A percentile compares a stretch with the other conserved stretches of the same genome.
Conservation (phyloP, 164 flowering plant species). For the Amborella trichopoda region DNA sequence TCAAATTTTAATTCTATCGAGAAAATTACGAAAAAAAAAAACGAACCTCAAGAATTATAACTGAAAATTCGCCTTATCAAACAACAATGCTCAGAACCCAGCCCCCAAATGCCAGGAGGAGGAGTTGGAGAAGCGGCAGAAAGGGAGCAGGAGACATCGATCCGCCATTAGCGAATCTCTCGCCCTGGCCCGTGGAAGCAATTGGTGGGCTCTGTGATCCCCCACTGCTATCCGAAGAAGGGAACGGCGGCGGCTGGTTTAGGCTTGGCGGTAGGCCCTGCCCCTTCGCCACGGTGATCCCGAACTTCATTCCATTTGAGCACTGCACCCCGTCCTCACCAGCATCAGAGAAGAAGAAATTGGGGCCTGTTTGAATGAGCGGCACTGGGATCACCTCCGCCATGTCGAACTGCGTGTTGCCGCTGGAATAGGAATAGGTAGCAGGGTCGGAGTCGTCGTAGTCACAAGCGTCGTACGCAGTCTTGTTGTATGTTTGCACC, state of each 20-base stretch:
- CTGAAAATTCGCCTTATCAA: too few species aligned
- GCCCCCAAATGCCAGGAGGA: too few species aligned
- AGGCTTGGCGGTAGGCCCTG: conserved; percentile 74
- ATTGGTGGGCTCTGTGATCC: too few species aligned
- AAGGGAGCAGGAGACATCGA: too few species aligned
- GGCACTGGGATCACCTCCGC: conserved; percentile 34
- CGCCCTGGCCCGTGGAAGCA: too few species aligned
- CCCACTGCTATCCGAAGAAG: too few species aligned
- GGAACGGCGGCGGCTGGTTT: conserved; percentile 82
- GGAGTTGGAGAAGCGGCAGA: too few species aligned
- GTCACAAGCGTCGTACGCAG: conserved; percentile 44
- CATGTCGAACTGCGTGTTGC: conserved; percentile 11
- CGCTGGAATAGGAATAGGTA: conserved; percentile 35
- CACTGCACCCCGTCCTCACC: conserved; percentile 64
- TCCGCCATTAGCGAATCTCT: too few species aligned
- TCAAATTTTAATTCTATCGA: too few species aligned
- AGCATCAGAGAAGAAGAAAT: conserved; percentile 69
- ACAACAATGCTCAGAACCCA: too few species aligned
- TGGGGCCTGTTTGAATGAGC: conserved; percentile 39
- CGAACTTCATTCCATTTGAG: conserved; percentile 52
- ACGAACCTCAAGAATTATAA: too few species aligned
- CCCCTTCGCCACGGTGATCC: conserved; percentile 47
- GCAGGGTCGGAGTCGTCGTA: conserved; percentile 35
- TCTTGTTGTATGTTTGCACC: conserved; percentile 68
- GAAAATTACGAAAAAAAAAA: too few species aligned